phyloP scores from a whole-genome alignment of 2,329 filamentous ascomycete genomes.

The Lojkania enalia region DNA sequence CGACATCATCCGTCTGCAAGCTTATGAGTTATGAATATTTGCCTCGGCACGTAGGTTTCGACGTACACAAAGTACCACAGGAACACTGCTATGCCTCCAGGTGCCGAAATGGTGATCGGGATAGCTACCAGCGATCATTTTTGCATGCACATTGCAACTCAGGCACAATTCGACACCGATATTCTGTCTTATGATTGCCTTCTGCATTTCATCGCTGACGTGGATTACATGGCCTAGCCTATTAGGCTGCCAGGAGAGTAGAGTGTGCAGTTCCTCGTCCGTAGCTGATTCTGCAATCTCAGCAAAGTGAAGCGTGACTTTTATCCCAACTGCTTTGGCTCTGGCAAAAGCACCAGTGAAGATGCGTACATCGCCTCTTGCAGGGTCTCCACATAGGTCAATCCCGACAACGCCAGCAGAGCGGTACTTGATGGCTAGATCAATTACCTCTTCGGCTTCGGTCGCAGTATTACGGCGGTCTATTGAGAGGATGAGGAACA shows the following conservation, averaged over 20 bases:
- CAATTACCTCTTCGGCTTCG: slow-evolving; percentile 66
- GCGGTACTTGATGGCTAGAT: slow-evolving; percentile 62
- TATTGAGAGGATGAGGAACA: slow-evolving; percentile 72
- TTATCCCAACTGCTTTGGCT: slow-evolving; percentile 60
- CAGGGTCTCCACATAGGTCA: slow-evolving; percentile 78
- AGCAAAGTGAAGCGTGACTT: slow-evolving; percentile 77
- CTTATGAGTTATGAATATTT: slow-evolving; percentile 1
- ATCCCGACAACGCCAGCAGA: slow-evolving; percentile 67
- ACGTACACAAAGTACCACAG: slow-evolving; percentile 69
- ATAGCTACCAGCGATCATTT: slow-evolving; percentile 68
- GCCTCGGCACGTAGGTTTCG: too few species aligned
- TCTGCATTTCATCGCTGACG: slow-evolving; percentile 63
- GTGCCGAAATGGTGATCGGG: slow-evolving; percentile 75
- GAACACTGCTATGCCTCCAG: slow-evolving; percentile 63
- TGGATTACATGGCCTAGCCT: slow-evolving; percentile 80
- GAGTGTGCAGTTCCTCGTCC: slow-evolving; percentile 62
- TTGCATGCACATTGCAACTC: slow-evolving; percentile 78
- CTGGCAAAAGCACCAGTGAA: slow-evolving; percentile 63
- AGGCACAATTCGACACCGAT: slow-evolving; percentile 76
- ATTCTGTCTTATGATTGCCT: slow-evolving; percentile 56
- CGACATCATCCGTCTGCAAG: slow-evolving; percentile 76
- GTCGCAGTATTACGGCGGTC: slow-evolving; percentile 65
- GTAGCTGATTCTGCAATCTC: slow-evolving; percentile 64
- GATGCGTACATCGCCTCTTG: slow-evolving; percentile 61
- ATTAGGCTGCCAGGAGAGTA: slow-evolving; percentile 68